Evolutionary conservation across 352 stramenopile genomes (phyloP), one percentile per base, ranked within the genome.

Genomic region (Globisporangium rhizosaccharum): DNA sequence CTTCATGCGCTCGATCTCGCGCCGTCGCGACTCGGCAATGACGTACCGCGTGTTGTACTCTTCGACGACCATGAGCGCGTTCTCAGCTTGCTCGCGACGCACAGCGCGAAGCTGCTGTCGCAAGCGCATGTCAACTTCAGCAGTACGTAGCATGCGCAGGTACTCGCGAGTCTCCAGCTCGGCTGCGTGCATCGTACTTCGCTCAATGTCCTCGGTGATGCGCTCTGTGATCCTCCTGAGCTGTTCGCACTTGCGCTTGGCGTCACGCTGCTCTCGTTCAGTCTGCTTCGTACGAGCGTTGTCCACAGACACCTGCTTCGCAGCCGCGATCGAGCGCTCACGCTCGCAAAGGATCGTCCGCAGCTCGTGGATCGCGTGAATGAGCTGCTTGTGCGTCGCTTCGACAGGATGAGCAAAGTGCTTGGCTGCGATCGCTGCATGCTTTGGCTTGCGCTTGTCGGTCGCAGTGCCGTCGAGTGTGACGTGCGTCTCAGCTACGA

Each of bases 401-500:
- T 79, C 61, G 18, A 87, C 56, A 0, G 72, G 66, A 37, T 54
- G 57, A 3, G 67, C 51, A 17, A 61, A 67, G 48, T 75, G 70
- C 14, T 61, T 64, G 6, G 68, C 72, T 23, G 73, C 71, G 42
- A 82, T 75, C 2, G 67, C 60, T 15, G 69, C 53, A 26, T 68
- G 65, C 25, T 66, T 73, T 10, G 73, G 66, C 14, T 64, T 54
- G 39, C 65, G 63, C 5, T 68, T 56, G 26, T 66, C 53, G 12
- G 52, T 53, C 23, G 46, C 50, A 28, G 52, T 56, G 11, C 66
- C 44, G 10, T 79, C 71, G 6, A 87, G 61, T 11, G 59, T 42
- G 0, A 91, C 66, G 28, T 72, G 67, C 0, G 73, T 88, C 52
- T 89, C 82, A 7, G 76, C 72, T 6, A 87, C 57, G n/a, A 91